Conservation (phyloP, 192 early-diverging fungal genomes). For the Coemansia sp. region DNA sequence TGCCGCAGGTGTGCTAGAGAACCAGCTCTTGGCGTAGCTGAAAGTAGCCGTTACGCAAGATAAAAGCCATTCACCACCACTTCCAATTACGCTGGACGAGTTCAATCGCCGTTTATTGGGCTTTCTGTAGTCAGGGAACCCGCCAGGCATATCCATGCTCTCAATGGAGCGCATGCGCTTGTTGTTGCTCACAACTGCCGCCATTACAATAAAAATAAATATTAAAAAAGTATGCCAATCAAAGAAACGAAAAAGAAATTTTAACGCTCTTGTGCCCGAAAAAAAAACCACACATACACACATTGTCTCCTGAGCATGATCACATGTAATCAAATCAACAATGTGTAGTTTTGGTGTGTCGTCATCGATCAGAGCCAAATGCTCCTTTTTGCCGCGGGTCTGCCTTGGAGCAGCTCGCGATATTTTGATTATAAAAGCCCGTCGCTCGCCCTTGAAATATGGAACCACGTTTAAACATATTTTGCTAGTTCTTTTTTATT, state of each 20-base stretch:
- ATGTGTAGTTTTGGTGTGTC: not conserved
- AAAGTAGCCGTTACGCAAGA: slow-evolving; percentile 31
- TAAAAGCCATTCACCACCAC: slow-evolving; percentile 15
- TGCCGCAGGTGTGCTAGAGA: not conserved
- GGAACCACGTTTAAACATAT: too few relatives aligned
- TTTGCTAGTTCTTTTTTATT: too few relatives aligned
- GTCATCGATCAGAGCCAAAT: not conserved
- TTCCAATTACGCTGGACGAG: not conserved
- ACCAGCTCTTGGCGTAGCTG: slow-evolving; percentile 32
- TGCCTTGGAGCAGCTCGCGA: too few relatives aligned
- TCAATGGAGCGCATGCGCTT: slow-evolving; percentile 34
- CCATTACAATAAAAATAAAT: slow-evolving; percentile 2
- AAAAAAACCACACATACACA: not conserved
- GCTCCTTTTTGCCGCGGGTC: too few relatives aligned
- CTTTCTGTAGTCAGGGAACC: slow-evolving; percentile 26
- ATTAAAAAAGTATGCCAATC: not conserved
- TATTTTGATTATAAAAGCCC: too few relatives aligned
- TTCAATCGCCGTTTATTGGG: slow-evolving; percentile 14
- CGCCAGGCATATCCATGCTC: slow-evolving; percentile 31
- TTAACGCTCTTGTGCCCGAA: not conserved
- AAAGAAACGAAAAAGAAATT: not conserved
- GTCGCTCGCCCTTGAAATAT: too few relatives aligned
- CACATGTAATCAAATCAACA: not conserved
- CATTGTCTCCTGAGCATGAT: not conserved
- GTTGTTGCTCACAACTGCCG: slow-evolving; percentile 15